Conservation (phyloP, 768 basidiomycete species). For the Amanita rubescens region DNA sequence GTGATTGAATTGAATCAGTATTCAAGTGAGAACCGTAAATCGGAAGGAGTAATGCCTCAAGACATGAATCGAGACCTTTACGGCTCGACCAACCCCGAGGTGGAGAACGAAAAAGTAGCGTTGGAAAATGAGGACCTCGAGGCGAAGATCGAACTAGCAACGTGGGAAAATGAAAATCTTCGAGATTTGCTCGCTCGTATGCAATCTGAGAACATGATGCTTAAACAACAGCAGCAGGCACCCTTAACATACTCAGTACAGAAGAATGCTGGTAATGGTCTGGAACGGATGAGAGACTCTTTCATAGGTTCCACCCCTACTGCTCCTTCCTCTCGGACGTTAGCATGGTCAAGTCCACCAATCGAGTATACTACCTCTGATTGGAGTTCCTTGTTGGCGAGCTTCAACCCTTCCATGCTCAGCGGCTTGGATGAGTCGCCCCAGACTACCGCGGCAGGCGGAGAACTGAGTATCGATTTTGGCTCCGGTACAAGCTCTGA, state of each 20-base stretch:
- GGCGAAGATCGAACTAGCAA: slow-evolving; percentile 65
- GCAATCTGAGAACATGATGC: slow-evolving; percentile 78
- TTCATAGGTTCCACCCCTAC: slow-evolving; percentile 21
- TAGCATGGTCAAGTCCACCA: slow-evolving; percentile 23
- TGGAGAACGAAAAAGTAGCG: too few relatives aligned
- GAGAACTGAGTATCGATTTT: slow-evolving; percentile 55
- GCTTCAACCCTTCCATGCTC: slow-evolving; percentile 64
- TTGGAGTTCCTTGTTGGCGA: slow-evolving; percentile 59
- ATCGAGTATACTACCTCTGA: slow-evolving; percentile 41
- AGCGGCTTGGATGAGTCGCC: slow-evolving; percentile 54
- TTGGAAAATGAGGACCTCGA: too few relatives aligned
- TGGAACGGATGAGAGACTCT: slow-evolving; percentile 11
- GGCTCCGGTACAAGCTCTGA: slow-evolving; percentile 45
- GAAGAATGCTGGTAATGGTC: slow-evolving; percentile 18
- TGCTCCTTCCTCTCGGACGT: slow-evolving; percentile 15
- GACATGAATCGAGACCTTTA: slow-evolving; percentile 3
- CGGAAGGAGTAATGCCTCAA: not conserved
- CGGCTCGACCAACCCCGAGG: not conserved
- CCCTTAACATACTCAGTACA: slow-evolving; percentile 83
- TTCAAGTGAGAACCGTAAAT: not conserved
- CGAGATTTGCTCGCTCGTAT: slow-evolving; percentile 78
- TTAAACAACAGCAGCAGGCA: slow-evolving; percentile 49
- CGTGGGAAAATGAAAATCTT: slow-evolving; percentile 81
- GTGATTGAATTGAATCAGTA: slow-evolving; percentile 3
- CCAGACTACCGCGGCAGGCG: slow-evolving; percentile 46